Base-by-base conservation (phyloP, 2,329 filamentous ascomycete genomes). In the Scedosporium boydii region DNA sequence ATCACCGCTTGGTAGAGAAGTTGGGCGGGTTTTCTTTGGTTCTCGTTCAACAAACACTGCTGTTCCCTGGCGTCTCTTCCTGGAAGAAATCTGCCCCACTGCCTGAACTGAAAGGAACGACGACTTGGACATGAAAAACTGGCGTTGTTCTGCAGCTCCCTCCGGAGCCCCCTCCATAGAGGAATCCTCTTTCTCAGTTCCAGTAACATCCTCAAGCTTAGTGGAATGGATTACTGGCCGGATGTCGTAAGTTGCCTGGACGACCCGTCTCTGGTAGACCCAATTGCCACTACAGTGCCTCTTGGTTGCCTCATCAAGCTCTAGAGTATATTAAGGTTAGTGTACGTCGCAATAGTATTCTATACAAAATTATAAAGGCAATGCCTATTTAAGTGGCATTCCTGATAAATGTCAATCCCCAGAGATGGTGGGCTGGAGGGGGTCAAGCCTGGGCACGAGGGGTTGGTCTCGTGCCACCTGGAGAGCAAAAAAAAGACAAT, bases 251-350 rank as follows among this genome's bases (percentile, higher is more conserved):
- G 69, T 66, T 64, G 68, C 62, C 38, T 70, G 65, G 23, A 68
- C 64, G 64, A 68, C 64, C 27, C 81, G 79, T 65, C 82, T 79
- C 65, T 81, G 80, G 66, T 85, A 86, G n/a, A 84, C 77, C 74
- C 80, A 85, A 65, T 76, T 77, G 63, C 74, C 76, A 66, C 77
- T 80, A 58, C 80, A 77, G 67, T 80, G 80, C 64, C 83, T 76
- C 70, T 86, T 86, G 61, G 74, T 77, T 57, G 55, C 23, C 55
- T 58, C 55, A 18, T 58, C 27, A 34, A 58, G 55, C 55, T 58
- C 55, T 58, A 23, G 16, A 38, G 34, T 14, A 38, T 14, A 12
- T 38, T 38, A 38, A 38, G 12, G 34, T 38, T 38, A 38, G 34
- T 38, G 3, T 38, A 3, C 10, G 10, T 38, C 34, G 34, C 34